Percentiles rank a stretch among this genome's conserved stretches.
phyloP scores from a whole-genome alignment of 169 alveolate genomes.

The Plasmodium reichenowi region DNA sequence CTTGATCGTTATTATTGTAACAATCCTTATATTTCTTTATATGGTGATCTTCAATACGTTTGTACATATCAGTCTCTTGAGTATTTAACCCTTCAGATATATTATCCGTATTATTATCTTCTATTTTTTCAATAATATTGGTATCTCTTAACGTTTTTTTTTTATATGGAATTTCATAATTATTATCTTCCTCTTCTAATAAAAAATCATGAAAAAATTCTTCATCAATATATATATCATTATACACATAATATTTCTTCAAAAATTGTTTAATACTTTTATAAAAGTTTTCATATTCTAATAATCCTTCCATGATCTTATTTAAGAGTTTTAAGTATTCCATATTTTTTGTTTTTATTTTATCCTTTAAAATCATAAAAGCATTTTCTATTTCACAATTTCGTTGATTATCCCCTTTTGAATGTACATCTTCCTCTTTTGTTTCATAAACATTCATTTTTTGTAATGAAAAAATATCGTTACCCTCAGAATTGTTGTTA shows the following conservation, averaged over 20 bases:
- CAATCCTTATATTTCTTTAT: no score
- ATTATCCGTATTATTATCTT: no score
- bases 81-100: no score
- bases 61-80: no score
- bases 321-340: slow-evolving; percentile 36
- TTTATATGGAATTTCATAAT: no score
- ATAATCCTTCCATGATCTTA: slow-evolving; percentile 47
- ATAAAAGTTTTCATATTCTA: slow-evolving; percentile 36
- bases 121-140: no score
- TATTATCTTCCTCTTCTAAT: slow-evolving; percentile 5
- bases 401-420: slow-evolving; percentile 1
- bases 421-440: not conserved
- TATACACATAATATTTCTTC: slow-evolving; percentile 18
- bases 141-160: no score
- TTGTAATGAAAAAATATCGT: no score
- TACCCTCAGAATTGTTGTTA: not conserved
- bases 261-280: slow-evolving; percentile 14
- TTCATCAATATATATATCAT: not conserved
- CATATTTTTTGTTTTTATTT: slow-evolving; percentile 14
- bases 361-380: slow-evolving; percentile 11
- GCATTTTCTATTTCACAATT: not conserved
- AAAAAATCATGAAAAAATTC: slow-evolving; percentile 4
- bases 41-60: no score
- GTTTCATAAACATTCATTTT: not conserved
- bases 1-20: no score